Percentiles rank a stretch among this genome's conserved stretches.
Evolutionary conservation across 305 asterid genomes (phyloP).

Genomic region (Euphrasia arctica): DNA sequence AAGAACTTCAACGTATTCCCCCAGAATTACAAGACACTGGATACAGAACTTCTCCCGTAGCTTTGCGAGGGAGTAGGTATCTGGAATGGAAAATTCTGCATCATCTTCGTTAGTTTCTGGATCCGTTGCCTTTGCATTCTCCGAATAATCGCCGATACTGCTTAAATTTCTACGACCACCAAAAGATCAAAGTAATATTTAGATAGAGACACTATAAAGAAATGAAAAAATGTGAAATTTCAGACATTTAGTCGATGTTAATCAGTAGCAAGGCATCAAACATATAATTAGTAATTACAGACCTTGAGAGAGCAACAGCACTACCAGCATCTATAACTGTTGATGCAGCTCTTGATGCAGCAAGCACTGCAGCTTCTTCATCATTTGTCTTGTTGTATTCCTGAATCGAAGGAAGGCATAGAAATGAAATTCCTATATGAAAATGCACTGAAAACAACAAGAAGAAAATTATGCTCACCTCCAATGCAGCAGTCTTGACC

Average conservation of each 20-base stretch:
- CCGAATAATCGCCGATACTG: slow-evolving; percentile 48
- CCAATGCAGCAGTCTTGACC: slow-evolving; percentile 89
- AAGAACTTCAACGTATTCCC: slow-evolving; percentile 99
- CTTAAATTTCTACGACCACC: slow-evolving; percentile 48
- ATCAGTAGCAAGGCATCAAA: slow-evolving; percentile 18
- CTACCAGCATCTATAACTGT: slow-evolving; percentile 91
- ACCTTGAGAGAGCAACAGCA: slow-evolving; percentile 77
- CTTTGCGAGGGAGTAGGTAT: slow-evolving; percentile 65
- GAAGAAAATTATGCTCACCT: slow-evolving; percentile 50
- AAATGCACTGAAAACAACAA: slow-evolving; percentile 24
- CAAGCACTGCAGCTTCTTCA: slow-evolving; percentile 84
- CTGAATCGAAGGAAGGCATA: slow-evolving; percentile 36
- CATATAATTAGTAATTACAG: slow-evolving; percentile 30
- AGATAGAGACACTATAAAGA: slow-evolving; percentile 10
- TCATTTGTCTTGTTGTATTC: slow-evolving; percentile 73
- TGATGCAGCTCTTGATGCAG: slow-evolving; percentile 91
- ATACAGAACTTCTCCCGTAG: slow-evolving; percentile 90
- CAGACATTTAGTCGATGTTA: slow-evolving; percentile 10
- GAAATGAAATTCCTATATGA: slow-evolving; percentile 21
- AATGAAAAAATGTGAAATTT: slow-evolving; percentile 17
- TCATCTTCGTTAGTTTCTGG: slow-evolving; percentile 61
- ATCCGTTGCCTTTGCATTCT: slow-evolving; percentile 47
- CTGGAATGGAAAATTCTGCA: slow-evolving; percentile 57
- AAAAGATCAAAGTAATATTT: slow-evolving; percentile 25
- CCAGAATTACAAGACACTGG: slow-evolving; percentile 85